Evolutionary conservation across 257 asterid species (phyloP), one percentile per base, ranked within the genome.

Genomic region (Misopates orontium): DNA sequence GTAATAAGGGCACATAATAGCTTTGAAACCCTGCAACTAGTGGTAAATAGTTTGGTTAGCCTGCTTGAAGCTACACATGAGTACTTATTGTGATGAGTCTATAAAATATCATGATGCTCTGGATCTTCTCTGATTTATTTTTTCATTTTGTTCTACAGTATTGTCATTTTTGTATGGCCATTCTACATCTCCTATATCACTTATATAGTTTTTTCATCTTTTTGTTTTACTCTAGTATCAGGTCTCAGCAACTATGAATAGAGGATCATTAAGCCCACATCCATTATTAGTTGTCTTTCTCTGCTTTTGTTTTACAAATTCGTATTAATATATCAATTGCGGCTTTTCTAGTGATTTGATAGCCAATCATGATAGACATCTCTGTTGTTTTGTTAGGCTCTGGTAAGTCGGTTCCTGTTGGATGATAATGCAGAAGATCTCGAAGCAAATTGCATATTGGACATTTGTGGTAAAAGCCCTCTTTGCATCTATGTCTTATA

Each of bases 331-430:
- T 44, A 49, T 14, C 31, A 32, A 58, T 41, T 40, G 53, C 36
- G 40, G 8, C 8, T 10, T 64, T 76, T 54, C 32, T 7, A 32
- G 18, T 32, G 64, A 25, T 55, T 69, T 49, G 68, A 71, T 44
- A 18, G 63, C 4, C 54, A 13, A 10, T 72, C 31, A 58, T 59
- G 60, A 65, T 73, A 40, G 58, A 21, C 81, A 21, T 47, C 21
- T 57, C 31, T 42, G 11, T 25, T 68, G 9, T 60, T 31, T 42
- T 56, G 31, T 53, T 73, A 94, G 99, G 93, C 97, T 77, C 96
- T 90, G 77, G 99, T 86, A 40, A 84, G 95, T 72, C 95, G 75
- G 56, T 94, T 88, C 76, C 89, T 94, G 45, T 75, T 87, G 60
- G 95, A 90, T 68, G 95, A 85, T 60, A 72, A 79, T 28, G 71